Percentiles rank a stretch among this genome's conserved stretches.
These are phyloP conservation scores for Metrosideros polymorpha DNA, from an alignment of 441 rosid genomes.

Conservation along the genomic window DNA sequence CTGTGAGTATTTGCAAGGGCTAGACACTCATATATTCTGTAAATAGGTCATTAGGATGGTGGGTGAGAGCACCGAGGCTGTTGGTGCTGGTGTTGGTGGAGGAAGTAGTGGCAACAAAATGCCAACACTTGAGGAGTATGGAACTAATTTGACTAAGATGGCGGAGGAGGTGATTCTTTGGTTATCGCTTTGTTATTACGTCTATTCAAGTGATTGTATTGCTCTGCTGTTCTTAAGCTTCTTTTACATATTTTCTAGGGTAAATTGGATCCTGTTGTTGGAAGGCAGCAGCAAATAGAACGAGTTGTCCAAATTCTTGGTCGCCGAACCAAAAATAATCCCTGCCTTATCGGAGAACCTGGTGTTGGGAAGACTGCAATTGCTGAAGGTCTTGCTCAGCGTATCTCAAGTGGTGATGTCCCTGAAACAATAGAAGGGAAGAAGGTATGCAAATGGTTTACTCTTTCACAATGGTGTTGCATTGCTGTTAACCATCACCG, in stretches of 20 bases:
- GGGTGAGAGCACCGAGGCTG: conserved; percentile 83
- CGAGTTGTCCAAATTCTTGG: conserved; percentile 48
- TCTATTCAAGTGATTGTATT: background rate
- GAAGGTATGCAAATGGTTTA: conserved; percentile 21
- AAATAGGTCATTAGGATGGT: conserved; percentile 96
- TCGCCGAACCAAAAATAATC: conserved; percentile 51
- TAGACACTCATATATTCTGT: background rate
- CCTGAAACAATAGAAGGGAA: conserved; percentile 38
- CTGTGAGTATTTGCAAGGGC: background rate
- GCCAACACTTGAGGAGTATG: conserved; percentile 78
- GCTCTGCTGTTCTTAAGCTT: background rate
- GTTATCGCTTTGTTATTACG: background rate
- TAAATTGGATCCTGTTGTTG: conserved; percentile 51
- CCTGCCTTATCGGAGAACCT: conserved; percentile 55
- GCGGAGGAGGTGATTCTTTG: conserved; percentile 12
- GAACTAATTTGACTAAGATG: conserved; percentile 19
- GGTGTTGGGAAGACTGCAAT: conserved; percentile 73
- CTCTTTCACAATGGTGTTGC: background rate
- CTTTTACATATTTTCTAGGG: conserved; percentile 18
- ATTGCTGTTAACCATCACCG: background rate
- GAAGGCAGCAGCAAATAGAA: conserved; percentile 44
- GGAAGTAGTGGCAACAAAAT: conserved; percentile 69
- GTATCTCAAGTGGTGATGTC: conserved; percentile 25
- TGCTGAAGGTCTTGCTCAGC: conserved; percentile 49
- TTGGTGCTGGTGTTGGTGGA: conserved; percentile 76